Conservation (phyloP, 1,139 yeast genomes). For the Yamadazyma trypodendri region DNA sequence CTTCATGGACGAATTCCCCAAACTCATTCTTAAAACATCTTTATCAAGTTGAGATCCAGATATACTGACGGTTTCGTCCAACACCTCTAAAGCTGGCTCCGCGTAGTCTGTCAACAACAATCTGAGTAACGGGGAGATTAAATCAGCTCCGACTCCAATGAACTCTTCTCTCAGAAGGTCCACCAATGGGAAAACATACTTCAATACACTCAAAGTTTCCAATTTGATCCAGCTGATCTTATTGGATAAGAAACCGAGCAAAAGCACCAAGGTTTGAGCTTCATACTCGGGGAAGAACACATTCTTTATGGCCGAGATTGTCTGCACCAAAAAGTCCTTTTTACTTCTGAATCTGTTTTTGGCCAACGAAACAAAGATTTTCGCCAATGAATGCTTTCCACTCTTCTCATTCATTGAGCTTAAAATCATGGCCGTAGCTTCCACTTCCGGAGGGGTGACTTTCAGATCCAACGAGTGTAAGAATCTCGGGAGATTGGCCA, state of each 20-base stretch:
- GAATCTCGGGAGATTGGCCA: conserved; percentile 82
- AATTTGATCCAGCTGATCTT: conserved; percentile 72
- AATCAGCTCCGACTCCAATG: conserved; percentile 90
- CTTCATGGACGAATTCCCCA: conserved; percentile 76
- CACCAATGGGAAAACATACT: conserved; percentile 71
- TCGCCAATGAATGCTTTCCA: conserved; percentile 59
- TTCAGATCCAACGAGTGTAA: conserved; percentile 71
- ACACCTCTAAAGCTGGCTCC: conserved; percentile 81
- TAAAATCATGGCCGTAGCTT: conserved; percentile 58
- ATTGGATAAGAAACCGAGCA: conserved; percentile 78
- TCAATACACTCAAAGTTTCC: conserved; percentile 76
- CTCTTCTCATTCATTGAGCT: conserved; percentile 60
- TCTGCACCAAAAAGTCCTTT: conserved; percentile 82
- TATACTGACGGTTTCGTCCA: conserved; percentile 82
- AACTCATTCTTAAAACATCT: conserved; percentile 86
- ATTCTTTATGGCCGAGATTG: conserved; percentile 64
- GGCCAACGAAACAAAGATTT: conserved; percentile 74
- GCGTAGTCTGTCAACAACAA: conserved; percentile 84
- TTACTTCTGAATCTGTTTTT: conserved; percentile 82
- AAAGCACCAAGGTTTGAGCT: conserved; percentile 70
- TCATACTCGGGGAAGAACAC: conserved; percentile 75
- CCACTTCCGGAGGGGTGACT: conserved; percentile 50
- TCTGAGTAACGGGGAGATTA: conserved; percentile 84
- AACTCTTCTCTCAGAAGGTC: conserved; percentile 80
- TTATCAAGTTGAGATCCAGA: conserved; percentile 89